Conservation (phyloP, 176 grass and related monocot genomes). For the Musa schizocarpa region DNA sequence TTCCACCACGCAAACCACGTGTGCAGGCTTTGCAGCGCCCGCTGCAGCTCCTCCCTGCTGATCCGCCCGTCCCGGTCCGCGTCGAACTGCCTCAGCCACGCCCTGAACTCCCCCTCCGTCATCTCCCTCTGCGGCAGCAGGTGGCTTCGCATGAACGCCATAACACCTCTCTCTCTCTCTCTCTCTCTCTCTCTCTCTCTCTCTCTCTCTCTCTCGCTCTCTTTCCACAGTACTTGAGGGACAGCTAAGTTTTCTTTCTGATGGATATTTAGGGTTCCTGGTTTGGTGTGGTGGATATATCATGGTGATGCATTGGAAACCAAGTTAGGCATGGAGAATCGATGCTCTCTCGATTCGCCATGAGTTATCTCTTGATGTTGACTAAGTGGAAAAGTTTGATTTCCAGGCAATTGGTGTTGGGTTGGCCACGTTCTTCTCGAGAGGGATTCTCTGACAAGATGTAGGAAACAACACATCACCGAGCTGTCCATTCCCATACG, state of each 20-base stretch:
- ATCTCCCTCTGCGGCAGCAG: constrained; percentile 37
- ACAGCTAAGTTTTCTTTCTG: too few relatives aligned
- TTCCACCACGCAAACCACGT: constrained; percentile 76
- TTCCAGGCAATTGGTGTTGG: too few relatives aligned
- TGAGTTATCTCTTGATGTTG: background rate
- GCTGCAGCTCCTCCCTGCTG: constrained; percentile 55
- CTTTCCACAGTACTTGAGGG: background rate
- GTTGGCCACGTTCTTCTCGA: too few relatives aligned
- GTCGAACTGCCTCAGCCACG: constrained; percentile 77
- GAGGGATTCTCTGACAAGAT: too few relatives aligned
- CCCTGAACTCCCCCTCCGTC: constrained; percentile 60
- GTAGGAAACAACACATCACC: too few relatives aligned
- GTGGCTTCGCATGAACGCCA: constrained; percentile 48
- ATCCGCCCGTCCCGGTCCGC: constrained; percentile 44
- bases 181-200: background rate
- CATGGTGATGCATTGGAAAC: too few relatives aligned
- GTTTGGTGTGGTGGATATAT: too few relatives aligned
- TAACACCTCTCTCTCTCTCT: background rate
- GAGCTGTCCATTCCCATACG: too few relatives aligned
- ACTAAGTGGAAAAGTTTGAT: too few relatives aligned
- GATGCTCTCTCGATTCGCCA: background rate
- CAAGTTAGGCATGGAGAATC: background rate
- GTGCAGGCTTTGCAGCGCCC: constrained; percentile 48
- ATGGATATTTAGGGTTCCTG: too few relatives aligned
- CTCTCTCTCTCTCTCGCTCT: background rate